Percentiles rank a stretch among this genome's conserved stretches.
These are phyloP conservation scores for Beverwykella pulmonaria DNA, from an alignment of 495 filamentous ascomycete species.

Conservation along the genomic window DNA sequence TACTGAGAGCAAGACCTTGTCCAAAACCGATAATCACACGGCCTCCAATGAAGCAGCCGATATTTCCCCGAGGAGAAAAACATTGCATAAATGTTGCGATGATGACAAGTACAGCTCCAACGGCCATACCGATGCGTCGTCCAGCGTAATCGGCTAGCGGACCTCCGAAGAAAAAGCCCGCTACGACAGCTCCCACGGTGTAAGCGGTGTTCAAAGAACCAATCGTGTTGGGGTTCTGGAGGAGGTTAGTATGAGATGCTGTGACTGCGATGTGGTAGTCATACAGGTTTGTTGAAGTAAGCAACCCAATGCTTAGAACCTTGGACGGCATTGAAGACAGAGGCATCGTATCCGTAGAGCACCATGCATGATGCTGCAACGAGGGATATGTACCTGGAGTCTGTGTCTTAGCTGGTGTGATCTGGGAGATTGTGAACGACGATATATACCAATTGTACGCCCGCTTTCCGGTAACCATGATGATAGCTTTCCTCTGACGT, in stretches of 20 bases:
- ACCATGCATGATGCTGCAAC: slow-evolving; percentile 69
- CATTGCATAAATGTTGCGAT: slow-evolving; percentile 65
- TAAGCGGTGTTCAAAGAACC: slow-evolving; percentile 65
- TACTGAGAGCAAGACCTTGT: slow-evolving; percentile 66
- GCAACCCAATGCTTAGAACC: slow-evolving; percentile 61
- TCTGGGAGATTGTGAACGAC: not conserved
- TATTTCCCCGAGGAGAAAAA: slow-evolving; percentile 57
- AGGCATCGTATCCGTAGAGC: slow-evolving; percentile 68
- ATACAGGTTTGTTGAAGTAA: slow-evolving; percentile 58
- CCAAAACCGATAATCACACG: slow-evolving; percentile 66
- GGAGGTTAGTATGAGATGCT: not conserved
- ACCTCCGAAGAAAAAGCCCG: slow-evolving; percentile 63
- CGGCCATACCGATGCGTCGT: slow-evolving; percentile 60
- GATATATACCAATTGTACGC: slow-evolving; percentile 28
- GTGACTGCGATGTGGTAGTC: not conserved
- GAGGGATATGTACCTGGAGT: slow-evolving; percentile 60
- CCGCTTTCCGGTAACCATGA: slow-evolving; percentile 13
- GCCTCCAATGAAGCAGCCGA: slow-evolving; percentile 64
- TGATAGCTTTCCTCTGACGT: not conserved
- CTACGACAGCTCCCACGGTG: slow-evolving; percentile 64
- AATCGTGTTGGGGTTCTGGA: slow-evolving; percentile 50
- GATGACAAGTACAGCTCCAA: slow-evolving; percentile 60
- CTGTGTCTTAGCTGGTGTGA: slow-evolving; percentile 1
- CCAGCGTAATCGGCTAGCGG: slow-evolving; percentile 61
- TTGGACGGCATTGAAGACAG: slow-evolving; percentile 66